A percentile compares a stretch with the other conserved stretches of the same genome.
These are phyloP conservation scores for Penicillium aurantiogriseum DNA, from an alignment of 2,329 filamentous ascomycete species.

Conservation along the genomic window DNA sequence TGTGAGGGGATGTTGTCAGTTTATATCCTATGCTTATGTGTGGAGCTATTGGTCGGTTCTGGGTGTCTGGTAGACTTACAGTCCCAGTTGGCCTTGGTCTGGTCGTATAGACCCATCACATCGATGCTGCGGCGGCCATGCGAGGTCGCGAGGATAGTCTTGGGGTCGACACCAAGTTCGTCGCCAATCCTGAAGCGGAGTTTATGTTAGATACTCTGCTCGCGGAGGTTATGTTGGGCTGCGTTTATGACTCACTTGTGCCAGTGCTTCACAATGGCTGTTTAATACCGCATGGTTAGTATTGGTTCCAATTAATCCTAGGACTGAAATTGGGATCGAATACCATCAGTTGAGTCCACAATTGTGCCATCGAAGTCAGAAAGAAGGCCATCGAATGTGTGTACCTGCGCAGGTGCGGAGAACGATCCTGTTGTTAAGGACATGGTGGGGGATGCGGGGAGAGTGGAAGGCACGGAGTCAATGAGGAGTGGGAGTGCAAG, in stretches of 20 bases:
- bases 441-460: slow-evolving; percentile 29
- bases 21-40: not conserved
- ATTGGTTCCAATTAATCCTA: slow-evolving; percentile 46
- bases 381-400: slow-evolving; percentile 45
- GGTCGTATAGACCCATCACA: slow-evolving; percentile 72
- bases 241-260: slow-evolving; percentile 48
- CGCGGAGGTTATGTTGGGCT: not conserved
- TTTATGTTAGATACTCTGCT: not conserved
- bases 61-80: slow-evolving; percentile 59
- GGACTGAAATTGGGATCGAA: slow-evolving; percentile 6
- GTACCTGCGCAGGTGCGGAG: slow-evolving; percentile 40
- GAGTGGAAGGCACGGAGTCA: not conserved
- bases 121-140: slow-evolving; percentile 91
- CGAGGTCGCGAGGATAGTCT: slow-evolving; percentile 81
- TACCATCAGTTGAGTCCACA: slow-evolving; percentile 48
- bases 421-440: slow-evolving; percentile 36
- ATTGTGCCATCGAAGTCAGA: slow-evolving; percentile 52
- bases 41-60: not conserved
- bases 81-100: slow-evolving; percentile 87
- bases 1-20: slow-evolving; percentile 38
- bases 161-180: slow-evolving; percentile 81
- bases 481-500: not conserved
- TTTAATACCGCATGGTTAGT: slow-evolving; percentile 50
- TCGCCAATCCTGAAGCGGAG: slow-evolving; percentile 52
- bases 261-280: slow-evolving; percentile 66